Percentiles rank a stretch among this genome's conserved stretches.
These are phyloP conservation scores for Linaria vulgaris DNA, from an alignment of 257 asterid genomes.

Conservation along the genomic window DNA sequence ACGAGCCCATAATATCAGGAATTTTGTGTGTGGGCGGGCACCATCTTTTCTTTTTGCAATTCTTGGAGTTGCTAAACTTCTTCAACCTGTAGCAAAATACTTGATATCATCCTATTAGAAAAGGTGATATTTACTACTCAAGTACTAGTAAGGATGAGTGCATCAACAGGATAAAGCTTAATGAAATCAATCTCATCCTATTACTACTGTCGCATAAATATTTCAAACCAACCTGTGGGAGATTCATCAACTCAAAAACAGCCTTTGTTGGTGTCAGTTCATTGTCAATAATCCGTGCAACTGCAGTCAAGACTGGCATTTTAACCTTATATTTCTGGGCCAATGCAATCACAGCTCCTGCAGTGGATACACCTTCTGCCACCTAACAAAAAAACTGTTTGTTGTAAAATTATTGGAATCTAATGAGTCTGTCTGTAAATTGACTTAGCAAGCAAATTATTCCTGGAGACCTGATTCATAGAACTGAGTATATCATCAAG, in stretches of 20 bases:
- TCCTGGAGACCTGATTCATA: constrained; percentile 64
- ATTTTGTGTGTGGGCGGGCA: neutral
- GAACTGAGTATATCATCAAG: constrained; percentile 81
- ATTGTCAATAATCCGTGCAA: constrained; percentile 79
- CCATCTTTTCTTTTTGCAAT: neutral
- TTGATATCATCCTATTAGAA: neutral
- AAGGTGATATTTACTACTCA: neutral
- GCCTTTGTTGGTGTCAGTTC: constrained; percentile 89
- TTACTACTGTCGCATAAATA: neutral
- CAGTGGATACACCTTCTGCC: constrained; percentile 91
- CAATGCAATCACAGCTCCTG: constrained; percentile 88
- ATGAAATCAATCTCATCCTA: neutral
- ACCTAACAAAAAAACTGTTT: constrained; percentile 47
- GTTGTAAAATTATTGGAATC: too few species aligned
- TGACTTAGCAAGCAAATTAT: neutral
- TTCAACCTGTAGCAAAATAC: constrained; percentile 41
- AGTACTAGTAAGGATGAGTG: neutral
- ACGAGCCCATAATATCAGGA: constrained; percentile 3
- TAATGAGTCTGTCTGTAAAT: too few species aligned
- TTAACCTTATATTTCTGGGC: constrained; percentile 89
- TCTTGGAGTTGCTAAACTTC: constrained; percentile 39
- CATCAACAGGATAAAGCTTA: neutral
- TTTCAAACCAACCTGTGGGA: constrained; percentile 70
- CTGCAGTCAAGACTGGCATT: constrained; percentile 92
- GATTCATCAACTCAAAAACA: constrained; percentile 83